Conservation (phyloP, 2,329 filamentous ascomycete genomes). For the Cryphonectria radicalis region DNA sequence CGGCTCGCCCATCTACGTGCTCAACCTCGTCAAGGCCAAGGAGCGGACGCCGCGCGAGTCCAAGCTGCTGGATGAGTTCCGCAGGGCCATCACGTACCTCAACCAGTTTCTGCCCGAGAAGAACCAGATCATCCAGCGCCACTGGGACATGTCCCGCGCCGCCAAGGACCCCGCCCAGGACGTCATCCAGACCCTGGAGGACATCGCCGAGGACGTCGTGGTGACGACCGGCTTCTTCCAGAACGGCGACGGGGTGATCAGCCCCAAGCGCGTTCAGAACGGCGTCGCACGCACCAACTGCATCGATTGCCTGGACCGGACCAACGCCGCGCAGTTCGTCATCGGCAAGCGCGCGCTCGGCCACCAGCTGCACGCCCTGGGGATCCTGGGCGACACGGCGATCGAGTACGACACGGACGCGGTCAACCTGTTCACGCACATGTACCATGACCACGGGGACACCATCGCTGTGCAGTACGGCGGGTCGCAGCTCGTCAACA, state of each 20-base stretch:
- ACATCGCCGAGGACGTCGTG: slow-evolving; percentile 86
- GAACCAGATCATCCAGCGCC: slow-evolving; percentile 89
- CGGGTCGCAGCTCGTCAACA: slow-evolving; percentile 96
- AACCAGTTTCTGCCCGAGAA: slow-evolving; percentile 88
- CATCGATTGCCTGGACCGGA: slow-evolving; percentile 95
- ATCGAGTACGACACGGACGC: slow-evolving; percentile 95
- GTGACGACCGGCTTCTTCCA: slow-evolving; percentile 91
- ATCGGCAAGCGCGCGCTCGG: slow-evolving; percentile 94
- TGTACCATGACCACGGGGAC: slow-evolving; percentile 98
- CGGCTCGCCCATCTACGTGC: slow-evolving; percentile 85
- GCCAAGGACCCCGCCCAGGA: slow-evolving; percentile 91
- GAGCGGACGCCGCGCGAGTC: slow-evolving; percentile 90
- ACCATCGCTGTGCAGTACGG: slow-evolving; percentile 98
- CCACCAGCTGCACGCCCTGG: slow-evolving; percentile 88
- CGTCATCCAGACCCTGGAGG: slow-evolving; percentile 89
- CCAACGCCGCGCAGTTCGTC: slow-evolving; percentile 96
- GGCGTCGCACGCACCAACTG: slow-evolving; percentile 95
- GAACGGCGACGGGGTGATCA: slow-evolving; percentile 76
- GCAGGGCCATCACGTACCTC: slow-evolving; percentile 84
- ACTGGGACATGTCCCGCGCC: slow-evolving; percentile 97
- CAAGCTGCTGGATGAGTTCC: slow-evolving; percentile 86
- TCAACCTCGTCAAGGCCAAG: slow-evolving; percentile 88
- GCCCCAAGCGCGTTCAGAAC: slow-evolving; percentile 76
- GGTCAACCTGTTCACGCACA: slow-evolving; percentile 94
- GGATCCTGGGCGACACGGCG: slow-evolving; percentile 75